Base-by-base conservation (phyloP, 345 rosid species). In the Carallia pectinifolia region DNA sequence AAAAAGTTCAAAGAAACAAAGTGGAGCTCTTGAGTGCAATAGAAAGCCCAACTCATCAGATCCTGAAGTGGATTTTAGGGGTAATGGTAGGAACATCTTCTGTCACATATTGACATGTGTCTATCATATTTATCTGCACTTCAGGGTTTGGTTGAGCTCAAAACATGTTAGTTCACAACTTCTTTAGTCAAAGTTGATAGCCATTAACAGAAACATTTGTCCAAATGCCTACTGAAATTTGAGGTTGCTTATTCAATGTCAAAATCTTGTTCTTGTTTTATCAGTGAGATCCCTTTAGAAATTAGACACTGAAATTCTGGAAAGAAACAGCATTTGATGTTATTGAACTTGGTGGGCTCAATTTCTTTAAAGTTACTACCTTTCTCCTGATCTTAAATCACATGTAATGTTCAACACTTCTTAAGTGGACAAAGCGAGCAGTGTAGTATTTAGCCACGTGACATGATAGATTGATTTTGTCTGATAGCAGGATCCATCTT, bases 1-100 rank as follows among this genome's bases (percentile, higher is more conserved):
- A 52, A 92, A 73, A 79, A 77, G 50, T 58, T 79, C 81, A 34
- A 90, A 82, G 85, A 92, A 83, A 73, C 82, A 78, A 68, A 68
- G 50, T 50, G 68, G 34, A 67, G 68, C 62, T 70, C 63, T 38
- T 27, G 76, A 70, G 70, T 58, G 78, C 75, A 81, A 73, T 39
- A 62, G 72, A 61, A 71, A 76, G 63, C 76, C 72, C 40, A 76
- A 76, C 65, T 67, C 80, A 48, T 69, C 33, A 58, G 78, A 71
- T 81, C 65, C 60, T 4, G 75, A 74, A 72, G 59, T 71, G 44
- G 70, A 73, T 78, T 27, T 67, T 53, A 72, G 79, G 65, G 96
- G 91, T 87, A 77, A 70, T 47, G 58, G 53, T 53, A 66, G 58
- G 64, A 73, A 74, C 74, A 71, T 72, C 53, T 27, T 48, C 47